A percentile compares a stretch with the other conserved stretches of the same genome.
Conservation (phyloP, 352 stramenopile species). For the Bremia lactucae region DNA sequence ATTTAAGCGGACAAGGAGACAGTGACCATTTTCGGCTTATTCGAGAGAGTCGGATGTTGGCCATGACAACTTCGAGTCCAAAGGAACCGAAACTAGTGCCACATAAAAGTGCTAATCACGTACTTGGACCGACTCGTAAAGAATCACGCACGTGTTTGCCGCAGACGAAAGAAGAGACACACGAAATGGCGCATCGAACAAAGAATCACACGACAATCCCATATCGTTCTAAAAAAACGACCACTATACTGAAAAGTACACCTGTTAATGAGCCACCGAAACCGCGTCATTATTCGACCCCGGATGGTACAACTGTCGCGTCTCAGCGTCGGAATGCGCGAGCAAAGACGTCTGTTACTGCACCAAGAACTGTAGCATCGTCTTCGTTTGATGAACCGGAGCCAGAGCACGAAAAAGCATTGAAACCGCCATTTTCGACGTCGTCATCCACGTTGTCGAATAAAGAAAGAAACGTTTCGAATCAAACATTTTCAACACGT, state of each 20-base stretch:
- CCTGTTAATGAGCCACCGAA: conserved; percentile 5
- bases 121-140: conserved; percentile 3
- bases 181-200: too few relatives aligned
- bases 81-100: conserved; percentile 9
- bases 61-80: conserved; percentile 30
- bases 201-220: too few relatives aligned
- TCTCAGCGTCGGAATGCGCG: conserved; percentile 10
- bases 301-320: conserved; percentile 3
- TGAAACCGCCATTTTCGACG: conserved; percentile 11
- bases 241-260: too few relatives aligned
- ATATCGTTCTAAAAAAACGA: too few relatives aligned
- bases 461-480: too few relatives aligned
- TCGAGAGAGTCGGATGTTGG: conserved; percentile 63
- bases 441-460: conserved; percentile 13
- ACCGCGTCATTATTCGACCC: conserved; percentile 14
- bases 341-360: conserved; percentile 8
- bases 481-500: too few relatives aligned
- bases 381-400: conserved; percentile 13
- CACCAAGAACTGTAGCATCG: conserved; percentile 2
- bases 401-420: conserved; percentile 17
- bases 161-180: too few relatives aligned
- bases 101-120: conserved; percentile 11
- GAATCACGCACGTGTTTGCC: too few relatives aligned
- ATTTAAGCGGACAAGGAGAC: conserved; percentile 3
- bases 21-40: conserved; percentile 34